Evolutionary conservation across 2,329 filamentous ascomycete genomes (phyloP), one percentile per base, ranked within the genome.

Genomic region (Claviceps quebecensis): DNA sequence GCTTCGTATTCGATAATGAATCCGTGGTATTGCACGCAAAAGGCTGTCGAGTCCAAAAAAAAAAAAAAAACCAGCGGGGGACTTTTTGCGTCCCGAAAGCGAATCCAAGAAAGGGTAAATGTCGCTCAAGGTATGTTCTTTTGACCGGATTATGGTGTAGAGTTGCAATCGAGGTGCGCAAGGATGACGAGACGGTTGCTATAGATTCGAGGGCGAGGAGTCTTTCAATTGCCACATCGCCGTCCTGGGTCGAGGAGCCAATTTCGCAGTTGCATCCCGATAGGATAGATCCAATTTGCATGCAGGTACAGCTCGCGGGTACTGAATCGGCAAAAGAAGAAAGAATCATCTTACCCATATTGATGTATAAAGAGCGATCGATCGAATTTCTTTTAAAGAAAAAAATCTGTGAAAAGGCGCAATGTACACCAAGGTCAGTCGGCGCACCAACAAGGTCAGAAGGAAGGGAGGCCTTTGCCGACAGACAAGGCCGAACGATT

Each of bases 71-170:
- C 53, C 54, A 55, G 54, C 7, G 9, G 56, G 57, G 38, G 16
- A 5, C 38, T 16, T 26, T 37, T 39, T 13, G 29, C 34, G 45
- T 48, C 39, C 48, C 44, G 4, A 36, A 13, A 34, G 45, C 36
- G 43, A 61, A 67, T 64, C 71, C 67, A 72, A 73, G 64, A 73
- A 72, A 69, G 59, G 58, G 66, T 72, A 74, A 63, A 74, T 72
- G 64, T 59, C 59, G 59, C 54, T 51, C 57, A 70, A 68, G 65
- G 66, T 64, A 67, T 63, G 62, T 59, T 55, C 58, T 55, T 66
- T 62, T 57, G 56, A 53, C 49, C 55, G 59, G 59, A 55, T 59
- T 58, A 48, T 45, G 29, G 29, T 50, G 45, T 23, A 49, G 26
- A 45, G 8, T 40, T 50, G 26, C 5, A 9, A 14, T 23, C 22